phyloP scores from a whole-genome alignment of 305 asterid species.

The Andrographis paniculata region DNA sequence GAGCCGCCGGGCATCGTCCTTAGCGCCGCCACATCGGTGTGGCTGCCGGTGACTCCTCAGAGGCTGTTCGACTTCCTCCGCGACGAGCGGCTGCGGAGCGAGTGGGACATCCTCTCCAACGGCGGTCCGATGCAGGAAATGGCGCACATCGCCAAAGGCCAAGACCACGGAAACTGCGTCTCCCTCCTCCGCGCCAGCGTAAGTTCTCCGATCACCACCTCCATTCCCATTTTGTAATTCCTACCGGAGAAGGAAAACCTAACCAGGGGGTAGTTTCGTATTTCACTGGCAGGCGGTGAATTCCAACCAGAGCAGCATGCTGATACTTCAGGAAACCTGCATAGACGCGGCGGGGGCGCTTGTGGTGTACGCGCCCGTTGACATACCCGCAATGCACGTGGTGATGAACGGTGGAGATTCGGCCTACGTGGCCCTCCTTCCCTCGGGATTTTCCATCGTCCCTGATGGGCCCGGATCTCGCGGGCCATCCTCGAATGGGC shows the following conservation, averaged over 20 bases:
- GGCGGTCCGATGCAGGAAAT: constrained; percentile 98
- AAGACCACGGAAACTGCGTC: constrained; percentile 88
- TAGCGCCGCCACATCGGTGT: constrained; percentile 88
- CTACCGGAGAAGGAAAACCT: background rate
- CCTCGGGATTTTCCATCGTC: constrained; percentile 81
- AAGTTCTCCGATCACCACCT: constrained; percentile 19
- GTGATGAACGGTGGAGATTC: constrained; percentile 99
- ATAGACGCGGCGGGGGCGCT: constrained; percentile 89
- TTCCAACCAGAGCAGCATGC: constrained; percentile 78
- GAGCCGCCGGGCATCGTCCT: constrained; percentile 88
- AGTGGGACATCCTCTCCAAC: constrained; percentile 97
- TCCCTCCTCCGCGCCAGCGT: constrained; percentile 87
- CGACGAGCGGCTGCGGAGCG: constrained; percentile 68
- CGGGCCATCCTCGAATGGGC: background rate
- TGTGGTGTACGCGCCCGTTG: constrained; percentile 97
- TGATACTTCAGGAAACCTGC: constrained; percentile 92
- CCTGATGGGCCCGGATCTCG: constrained; percentile 49
- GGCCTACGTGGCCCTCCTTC: constrained; percentile 83
- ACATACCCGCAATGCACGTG: constrained; percentile 88
- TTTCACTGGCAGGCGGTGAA: constrained; percentile 43
- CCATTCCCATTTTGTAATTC: background rate
- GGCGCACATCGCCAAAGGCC: constrained; percentile 95
- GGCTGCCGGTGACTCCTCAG: constrained; percentile 82
- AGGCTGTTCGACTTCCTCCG: constrained; percentile 78
- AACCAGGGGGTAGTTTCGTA: constrained; percentile 20